Percentiles rank a stretch among this genome's conserved stretches.
These are phyloP conservation scores for Zygosaccharomyces pseudobailii DNA, from an alignment of 1,139 yeast genomes.

Conservation along the genomic window DNA sequence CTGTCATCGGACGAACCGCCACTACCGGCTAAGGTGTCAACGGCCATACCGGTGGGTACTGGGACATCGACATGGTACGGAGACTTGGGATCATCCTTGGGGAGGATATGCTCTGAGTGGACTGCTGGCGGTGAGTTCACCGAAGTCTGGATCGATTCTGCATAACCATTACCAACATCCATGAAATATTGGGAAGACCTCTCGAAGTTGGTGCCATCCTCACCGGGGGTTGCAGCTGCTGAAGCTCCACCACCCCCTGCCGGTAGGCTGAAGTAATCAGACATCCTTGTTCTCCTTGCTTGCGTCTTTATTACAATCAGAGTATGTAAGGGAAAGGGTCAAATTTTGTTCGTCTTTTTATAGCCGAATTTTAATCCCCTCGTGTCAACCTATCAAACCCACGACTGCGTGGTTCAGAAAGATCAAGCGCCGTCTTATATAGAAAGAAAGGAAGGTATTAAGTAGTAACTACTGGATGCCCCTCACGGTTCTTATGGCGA, in stretches of 20 bases:
- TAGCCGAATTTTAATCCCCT: conserved; percentile 1
- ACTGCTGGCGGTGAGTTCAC: background rate
- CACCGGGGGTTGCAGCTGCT: conserved; percentile 7
- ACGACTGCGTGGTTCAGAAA: background rate
- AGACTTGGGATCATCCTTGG: conserved; percentile 34
- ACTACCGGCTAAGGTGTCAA: conserved; percentile 11
- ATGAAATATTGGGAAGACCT: conserved; percentile 2
- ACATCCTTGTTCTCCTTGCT: conserved; percentile 11
- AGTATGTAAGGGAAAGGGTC: background rate
- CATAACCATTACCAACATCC: background rate
- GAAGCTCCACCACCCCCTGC: conserved; percentile 2
- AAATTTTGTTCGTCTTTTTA: background rate
- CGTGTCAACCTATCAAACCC: background rate
- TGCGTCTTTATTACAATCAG: background rate
- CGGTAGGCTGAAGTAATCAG: conserved; percentile 22
- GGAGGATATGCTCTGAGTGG: conserved; percentile 25
- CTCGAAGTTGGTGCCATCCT: conserved; percentile 1
- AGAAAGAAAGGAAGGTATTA: background rate
- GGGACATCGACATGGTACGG: conserved; percentile 38
- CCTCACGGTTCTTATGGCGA: conserved; percentile 48
- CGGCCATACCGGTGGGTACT: conserved; percentile 26
- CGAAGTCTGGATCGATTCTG: background rate
- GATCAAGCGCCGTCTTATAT: background rate
- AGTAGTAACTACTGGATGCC: background rate
- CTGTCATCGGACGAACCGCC: conserved; percentile 12